phyloP scores from a whole-genome alignment of 805 yeast genomes.

The Teunomyces funiuensis region DNA sequence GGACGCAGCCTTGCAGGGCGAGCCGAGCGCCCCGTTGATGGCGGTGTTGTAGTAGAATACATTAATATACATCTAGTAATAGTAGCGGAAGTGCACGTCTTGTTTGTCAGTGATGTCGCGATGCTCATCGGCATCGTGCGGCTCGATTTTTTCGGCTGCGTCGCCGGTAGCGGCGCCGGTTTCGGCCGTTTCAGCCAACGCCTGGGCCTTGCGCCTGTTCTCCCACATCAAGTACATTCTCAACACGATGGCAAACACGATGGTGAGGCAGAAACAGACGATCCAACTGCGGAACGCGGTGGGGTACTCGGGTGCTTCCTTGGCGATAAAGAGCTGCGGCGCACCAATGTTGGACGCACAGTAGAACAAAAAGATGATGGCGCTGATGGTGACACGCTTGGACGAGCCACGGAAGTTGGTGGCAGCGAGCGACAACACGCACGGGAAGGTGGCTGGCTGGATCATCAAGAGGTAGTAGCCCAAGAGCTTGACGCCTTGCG shows the following conservation, averaged over 20 bases:
- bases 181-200: too few relatives aligned
- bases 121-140: too few relatives aligned
- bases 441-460: conserved; percentile 12
- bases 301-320: conserved; percentile 8
- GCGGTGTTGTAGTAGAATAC: conserved; percentile 8
- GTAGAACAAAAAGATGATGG: conserved; percentile 11
- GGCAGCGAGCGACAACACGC: conserved; percentile 9
- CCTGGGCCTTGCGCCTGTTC: conserved; percentile 6
- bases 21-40: conserved; percentile 4
- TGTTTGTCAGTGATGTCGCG: conserved; percentile 2
- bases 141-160: too few relatives aligned
- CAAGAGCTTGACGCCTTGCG: conserved; percentile 8
- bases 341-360: conserved; percentile 12
- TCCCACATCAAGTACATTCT: conserved; percentile 8
- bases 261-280: conserved; percentile 10
- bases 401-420: conserved; percentile 10
- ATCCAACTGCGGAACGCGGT: conserved; percentile 11
- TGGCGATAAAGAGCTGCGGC: conserved; percentile 11
- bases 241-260: conserved; percentile 6
- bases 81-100: neutral
- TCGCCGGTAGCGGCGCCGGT: too few relatives aligned
- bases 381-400: conserved; percentile 8
- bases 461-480: conserved; percentile 11
- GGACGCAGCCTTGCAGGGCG: conserved; percentile 7
- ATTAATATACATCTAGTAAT: neutral